Conservation (phyloP, 768 basidiomycete species). For the Rhizopogon vulgaris region DNA sequence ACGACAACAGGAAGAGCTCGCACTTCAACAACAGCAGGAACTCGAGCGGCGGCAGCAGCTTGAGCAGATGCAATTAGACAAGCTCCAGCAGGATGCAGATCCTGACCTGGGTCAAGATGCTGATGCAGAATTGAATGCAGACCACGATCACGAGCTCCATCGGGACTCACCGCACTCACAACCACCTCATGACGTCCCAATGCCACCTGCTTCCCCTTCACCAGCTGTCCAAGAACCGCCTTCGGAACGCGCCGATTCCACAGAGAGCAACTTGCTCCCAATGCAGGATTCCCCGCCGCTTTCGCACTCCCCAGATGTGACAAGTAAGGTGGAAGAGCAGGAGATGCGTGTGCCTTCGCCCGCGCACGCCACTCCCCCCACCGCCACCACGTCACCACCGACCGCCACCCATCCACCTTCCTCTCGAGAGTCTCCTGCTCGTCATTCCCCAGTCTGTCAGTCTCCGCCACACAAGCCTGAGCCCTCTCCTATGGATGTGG, state of each 20-base stretch:
- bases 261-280: neutral
- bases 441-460: neutral
- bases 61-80: neutral
- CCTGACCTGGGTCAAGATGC: conserved; percentile 15
- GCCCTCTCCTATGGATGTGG: conserved; percentile 41
- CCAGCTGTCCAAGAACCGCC: neutral
- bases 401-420: neutral
- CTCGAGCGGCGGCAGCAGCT: neutral
- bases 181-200: neutral
- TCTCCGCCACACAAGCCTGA: conserved; percentile 9
- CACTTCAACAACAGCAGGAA: neutral
- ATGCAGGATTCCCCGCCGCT: neutral
- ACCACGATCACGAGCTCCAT: conserved; percentile 18
- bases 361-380: neutral
- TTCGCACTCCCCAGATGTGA: neutral
- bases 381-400: neutral
- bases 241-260: neutral
- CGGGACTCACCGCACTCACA: neutral
- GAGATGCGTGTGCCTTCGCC: neutral
- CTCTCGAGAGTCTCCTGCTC: neutral
- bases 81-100: conserved; percentile 8
- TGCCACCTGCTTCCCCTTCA: neutral
- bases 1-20: neutral
- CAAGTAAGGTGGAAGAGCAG: conserved; percentile 1
- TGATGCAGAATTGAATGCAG: conserved; percentile 23